Percentiles rank a stretch among this genome's conserved stretches.
Evolutionary conservation across 768 basidiomycete species (phyloP).

Genomic region (Agaricus bisporus): DNA sequence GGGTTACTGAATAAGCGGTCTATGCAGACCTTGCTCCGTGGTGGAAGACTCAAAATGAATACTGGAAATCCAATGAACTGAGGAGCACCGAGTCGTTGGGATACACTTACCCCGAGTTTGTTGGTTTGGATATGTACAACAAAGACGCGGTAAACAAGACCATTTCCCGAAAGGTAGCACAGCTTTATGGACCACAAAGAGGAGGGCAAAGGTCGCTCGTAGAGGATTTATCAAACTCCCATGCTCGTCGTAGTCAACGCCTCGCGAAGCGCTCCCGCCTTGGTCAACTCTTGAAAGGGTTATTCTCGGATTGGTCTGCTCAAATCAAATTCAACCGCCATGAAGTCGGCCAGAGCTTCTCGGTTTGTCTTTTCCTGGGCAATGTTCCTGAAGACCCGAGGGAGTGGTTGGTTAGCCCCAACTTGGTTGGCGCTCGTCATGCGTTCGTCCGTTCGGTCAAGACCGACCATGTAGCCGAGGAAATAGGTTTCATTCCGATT

Average conservation of each 20-base stretch:
- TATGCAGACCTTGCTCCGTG: slow-evolving; percentile 36
- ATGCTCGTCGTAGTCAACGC: not conserved
- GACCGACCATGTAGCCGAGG: slow-evolving; percentile 31
- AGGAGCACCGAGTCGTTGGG: slow-evolving; percentile 21
- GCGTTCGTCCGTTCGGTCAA: slow-evolving; percentile 32
- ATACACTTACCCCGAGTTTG: slow-evolving; percentile 43
- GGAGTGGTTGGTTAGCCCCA: slow-evolving; percentile 28
- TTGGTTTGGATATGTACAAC: slow-evolving; percentile 22
- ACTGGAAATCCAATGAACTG: slow-evolving; percentile 29
- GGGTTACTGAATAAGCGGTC: not conserved
- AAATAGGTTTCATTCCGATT: slow-evolving; percentile 36
- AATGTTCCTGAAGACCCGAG: slow-evolving; percentile 28
- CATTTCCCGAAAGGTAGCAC: slow-evolving; percentile 22
- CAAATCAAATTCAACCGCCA: slow-evolving; percentile 36
- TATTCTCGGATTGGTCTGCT: slow-evolving; percentile 35
- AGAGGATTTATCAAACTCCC: not conserved
- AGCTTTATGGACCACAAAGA: slow-evolving; percentile 19
- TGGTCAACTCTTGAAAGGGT: not conserved
- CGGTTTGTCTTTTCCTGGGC: slow-evolving; percentile 44
- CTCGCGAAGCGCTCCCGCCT: not conserved
- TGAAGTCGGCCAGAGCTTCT: slow-evolving; percentile 36
- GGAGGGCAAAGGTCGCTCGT: not conserved
- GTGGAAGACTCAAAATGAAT: slow-evolving; percentile 27
- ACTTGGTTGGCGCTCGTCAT: slow-evolving; percentile 37
- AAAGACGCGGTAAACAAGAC: slow-evolving; percentile 15